Evolutionary conservation across 192 early-diverging fungal genomes (phyloP), one percentile per base, ranked within the genome.

Genomic region (Entophlyctis luteolus): DNA sequence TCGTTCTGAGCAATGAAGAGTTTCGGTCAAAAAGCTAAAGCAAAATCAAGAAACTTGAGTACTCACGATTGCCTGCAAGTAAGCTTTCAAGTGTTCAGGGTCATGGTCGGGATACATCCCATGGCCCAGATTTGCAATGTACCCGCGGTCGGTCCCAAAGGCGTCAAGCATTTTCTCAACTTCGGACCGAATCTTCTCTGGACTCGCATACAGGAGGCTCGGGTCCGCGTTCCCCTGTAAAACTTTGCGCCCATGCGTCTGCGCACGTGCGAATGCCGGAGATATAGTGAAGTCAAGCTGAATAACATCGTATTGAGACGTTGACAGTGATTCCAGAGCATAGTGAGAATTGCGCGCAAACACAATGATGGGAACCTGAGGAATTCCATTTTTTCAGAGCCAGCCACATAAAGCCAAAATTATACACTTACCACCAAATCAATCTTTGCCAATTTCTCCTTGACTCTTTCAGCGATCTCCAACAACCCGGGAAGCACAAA

Each of bases 211-310:
- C 28, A 99, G 75, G 18, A 90, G 56, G 23, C 76, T 86, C 5
- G 96, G 96, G 67, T 99, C 96, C 70, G 95, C 89, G 73, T 99
- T 99, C 38, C 96, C 96, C 79, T 99, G 96, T 33, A 99, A 75
- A 16, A 81, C 81, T 23, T 88, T 87, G 25, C 70, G 76, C 28
- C 74, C 81, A 37, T 77, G 74, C 6, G 84, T 82, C 8, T 77
- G 68, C 16, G 67, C 62, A 45, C 83, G 78, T 16, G 88, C 88
- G 33, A 75, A 73, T 3, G 27, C 69, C 2, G 95, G 94, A 36
- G 86, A 82, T 23, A 95, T 76, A 0, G 91, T 92, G 91, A 93
- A 99, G 76, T 96, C 96, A 12, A 97, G 55, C 35, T 92, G 94
- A 12, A 97, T 84, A 27, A 90, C 85, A 52, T 96, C 95, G 73